Conservation (phyloP, 306 rosid species). For the Acmispon strigosus region DNA sequence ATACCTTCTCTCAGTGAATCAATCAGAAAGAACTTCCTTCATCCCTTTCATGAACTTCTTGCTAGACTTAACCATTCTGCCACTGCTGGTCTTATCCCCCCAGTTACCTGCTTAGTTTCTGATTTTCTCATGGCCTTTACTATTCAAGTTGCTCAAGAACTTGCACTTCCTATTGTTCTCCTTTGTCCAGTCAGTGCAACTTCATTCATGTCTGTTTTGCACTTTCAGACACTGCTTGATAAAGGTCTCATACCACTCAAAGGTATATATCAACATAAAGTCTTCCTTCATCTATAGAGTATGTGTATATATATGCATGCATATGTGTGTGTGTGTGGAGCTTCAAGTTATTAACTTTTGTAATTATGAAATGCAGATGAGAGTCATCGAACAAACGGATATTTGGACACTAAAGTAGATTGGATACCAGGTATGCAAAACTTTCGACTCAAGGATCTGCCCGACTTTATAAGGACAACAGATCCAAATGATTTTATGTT, state of each 20-base stretch:
- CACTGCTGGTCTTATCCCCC: not conserved
- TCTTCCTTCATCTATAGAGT: too few relatives aligned
- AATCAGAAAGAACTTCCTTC: not conserved
- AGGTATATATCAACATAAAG: slow-evolving; percentile 9
- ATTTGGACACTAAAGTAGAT: slow-evolving; percentile 8
- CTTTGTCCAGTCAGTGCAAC: not conserved
- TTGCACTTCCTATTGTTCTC: not conserved
- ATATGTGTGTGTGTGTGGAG: too few relatives aligned
- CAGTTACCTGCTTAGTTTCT: not conserved
- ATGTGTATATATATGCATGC: too few relatives aligned
- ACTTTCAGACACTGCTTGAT: not conserved
- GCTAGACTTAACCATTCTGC: not conserved
- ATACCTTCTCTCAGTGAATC: not conserved
- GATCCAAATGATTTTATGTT: not conserved
- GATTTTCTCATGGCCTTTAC: not conserved
- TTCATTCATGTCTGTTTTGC: not conserved
- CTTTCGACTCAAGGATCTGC: slow-evolving; percentile 3
- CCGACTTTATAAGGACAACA: not conserved
- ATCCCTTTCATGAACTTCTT: not conserved
- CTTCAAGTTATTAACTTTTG: not conserved
- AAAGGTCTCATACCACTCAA: slow-evolving; percentile 14
- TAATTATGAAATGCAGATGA: slow-evolving; percentile 18
- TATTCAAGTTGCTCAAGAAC: slow-evolving; percentile 14
- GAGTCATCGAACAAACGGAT: slow-evolving; percentile 11
- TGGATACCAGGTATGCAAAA: slow-evolving; percentile 19